Evolutionary conservation across 2,329 filamentous ascomycete genomes (phyloP).

Genomic region (Pestalotiopsis sp.): DNA sequence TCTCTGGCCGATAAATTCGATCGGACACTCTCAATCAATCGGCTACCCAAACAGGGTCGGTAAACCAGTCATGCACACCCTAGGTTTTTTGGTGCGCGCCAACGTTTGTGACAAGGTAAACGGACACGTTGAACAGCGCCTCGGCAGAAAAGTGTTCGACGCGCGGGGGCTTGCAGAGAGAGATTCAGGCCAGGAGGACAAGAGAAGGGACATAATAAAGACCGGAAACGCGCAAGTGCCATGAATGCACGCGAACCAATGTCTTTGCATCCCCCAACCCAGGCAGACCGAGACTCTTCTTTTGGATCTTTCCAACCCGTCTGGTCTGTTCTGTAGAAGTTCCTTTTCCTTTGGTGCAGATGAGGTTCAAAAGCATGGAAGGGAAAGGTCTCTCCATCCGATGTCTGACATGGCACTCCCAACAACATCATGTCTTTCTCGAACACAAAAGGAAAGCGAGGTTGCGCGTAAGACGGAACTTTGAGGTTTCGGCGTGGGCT

Average conservation of each 20-base stretch:
- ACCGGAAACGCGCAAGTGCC: not conserved
- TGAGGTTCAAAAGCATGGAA: not conserved
- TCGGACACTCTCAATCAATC: not conserved
- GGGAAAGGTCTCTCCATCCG: not conserved
- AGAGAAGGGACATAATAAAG: not conserved
- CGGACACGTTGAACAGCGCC: not conserved
- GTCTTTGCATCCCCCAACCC: not conserved
- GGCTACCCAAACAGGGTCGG: not conserved
- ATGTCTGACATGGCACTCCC: slow-evolving; percentile 1
- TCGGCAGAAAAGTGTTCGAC: not conserved
- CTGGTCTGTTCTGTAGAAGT: not conserved
- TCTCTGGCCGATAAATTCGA: not conserved
- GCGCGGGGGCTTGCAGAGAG: not conserved
- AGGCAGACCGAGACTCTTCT: not conserved
- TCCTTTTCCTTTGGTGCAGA: not conserved
- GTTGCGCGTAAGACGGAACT: not conserved
- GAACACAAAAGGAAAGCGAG: not conserved
- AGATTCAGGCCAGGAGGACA: not conserved
- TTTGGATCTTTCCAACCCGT: not conserved
- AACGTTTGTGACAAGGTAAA: not conserved
- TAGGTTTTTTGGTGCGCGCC: not conserved
- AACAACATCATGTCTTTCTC: not conserved
- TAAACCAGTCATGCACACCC: not conserved
- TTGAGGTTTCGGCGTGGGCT: not conserved
- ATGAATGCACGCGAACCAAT: not conserved